phyloP scores from a whole-genome alignment of 2,329 filamentous ascomycete species.

The Septoria petroselini region DNA sequence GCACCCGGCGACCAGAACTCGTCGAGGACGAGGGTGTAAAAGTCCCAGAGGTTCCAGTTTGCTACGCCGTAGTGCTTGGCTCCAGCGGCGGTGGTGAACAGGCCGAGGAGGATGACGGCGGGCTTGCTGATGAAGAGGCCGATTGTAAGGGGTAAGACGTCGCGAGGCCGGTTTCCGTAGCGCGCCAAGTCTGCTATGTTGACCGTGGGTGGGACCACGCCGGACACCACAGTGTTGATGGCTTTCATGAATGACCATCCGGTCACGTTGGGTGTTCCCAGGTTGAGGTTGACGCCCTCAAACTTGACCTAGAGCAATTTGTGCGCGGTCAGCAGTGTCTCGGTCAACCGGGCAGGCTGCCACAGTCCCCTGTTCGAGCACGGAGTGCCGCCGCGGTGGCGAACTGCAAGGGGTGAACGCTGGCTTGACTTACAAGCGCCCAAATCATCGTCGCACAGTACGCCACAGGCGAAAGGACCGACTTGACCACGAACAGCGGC shows the following conservation, averaged over 20 bases:
- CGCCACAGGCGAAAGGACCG: constrained; percentile 44
- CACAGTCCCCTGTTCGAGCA: too few relatives aligned
- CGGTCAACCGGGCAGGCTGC: too few relatives aligned
- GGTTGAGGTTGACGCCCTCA: constrained; percentile 19
- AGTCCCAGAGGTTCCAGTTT: constrained; percentile 49
- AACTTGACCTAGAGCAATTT: too few relatives aligned
- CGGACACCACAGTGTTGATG: constrained; percentile 43
- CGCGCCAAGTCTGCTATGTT: constrained; percentile 46
- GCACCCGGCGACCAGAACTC: constrained; percentile 41
- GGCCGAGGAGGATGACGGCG: constrained; percentile 44
- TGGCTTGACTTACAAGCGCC: too few relatives aligned
- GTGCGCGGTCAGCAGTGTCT: too few relatives aligned
- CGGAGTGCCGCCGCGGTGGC: too few relatives aligned
- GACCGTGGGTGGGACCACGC: constrained; percentile 34
- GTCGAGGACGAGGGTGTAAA: constrained; percentile 43
- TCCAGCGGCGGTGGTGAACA: constrained; percentile 42
- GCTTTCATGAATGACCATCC: constrained; percentile 43
- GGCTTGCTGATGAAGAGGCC: constrained; percentile 42
- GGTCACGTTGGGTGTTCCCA: constrained; percentile 18
- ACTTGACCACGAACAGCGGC: constrained; percentile 24
- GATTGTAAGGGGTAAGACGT: constrained; percentile 36
- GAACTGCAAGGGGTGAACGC: too few relatives aligned
- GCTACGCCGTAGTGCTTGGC: constrained; percentile 37
- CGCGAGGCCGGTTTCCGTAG: constrained; percentile 37
- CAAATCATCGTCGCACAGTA: constrained; percentile 85